Base-by-base conservation (phyloP, 441 rosid species). In the Geranium incanum region DNA sequence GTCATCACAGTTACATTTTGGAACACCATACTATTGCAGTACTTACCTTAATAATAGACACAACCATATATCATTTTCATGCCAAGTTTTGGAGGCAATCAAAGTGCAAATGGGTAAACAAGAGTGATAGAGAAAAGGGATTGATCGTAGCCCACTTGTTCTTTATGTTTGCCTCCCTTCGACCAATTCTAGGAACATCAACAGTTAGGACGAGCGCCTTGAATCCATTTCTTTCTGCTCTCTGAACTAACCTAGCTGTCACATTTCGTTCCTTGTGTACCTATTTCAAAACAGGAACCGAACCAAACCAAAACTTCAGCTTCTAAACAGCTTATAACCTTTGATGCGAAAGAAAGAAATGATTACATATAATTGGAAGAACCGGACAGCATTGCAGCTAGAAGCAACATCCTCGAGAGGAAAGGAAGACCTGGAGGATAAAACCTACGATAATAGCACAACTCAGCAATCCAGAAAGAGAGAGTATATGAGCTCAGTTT, bases 331-430 rank as follows among this genome's bases (percentile, higher is more conserved):
- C 7, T 6, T 1, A 6, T 39, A 39, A 28, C 33, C 33, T 28
- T 28, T 28, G 43, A 0, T 39, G 43, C 43, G 5, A 39, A 7
- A 7, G 11, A 43, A 7, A 6, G 50, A 43, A 43, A 11, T 6
- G 1, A 7, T 86, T 75, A 91, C 97, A 79, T 88, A 94, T 39
- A 94, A 96, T 75, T 92, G 97, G 86, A 94, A 94, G 83, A 94
- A 90, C 18, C 90, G 92, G 79, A 92, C 81, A 75, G 97, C 97
- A 2, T 93, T 92, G 64, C 96, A 97, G 0, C 95, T 93, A 23
- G 97, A 91, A 79, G 91, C 89, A 70, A 93, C 93, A 83, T 94
- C 97, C 80, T 91, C 98, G 0, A 91, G 93, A 71, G 97, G 92
- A 71, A 91, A 88, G 71, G 97, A 91, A 72, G 95, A 87, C 93